Base-by-base conservation (phyloP, 768 basidiomycete species). In the Clavulina sp. region DNA sequence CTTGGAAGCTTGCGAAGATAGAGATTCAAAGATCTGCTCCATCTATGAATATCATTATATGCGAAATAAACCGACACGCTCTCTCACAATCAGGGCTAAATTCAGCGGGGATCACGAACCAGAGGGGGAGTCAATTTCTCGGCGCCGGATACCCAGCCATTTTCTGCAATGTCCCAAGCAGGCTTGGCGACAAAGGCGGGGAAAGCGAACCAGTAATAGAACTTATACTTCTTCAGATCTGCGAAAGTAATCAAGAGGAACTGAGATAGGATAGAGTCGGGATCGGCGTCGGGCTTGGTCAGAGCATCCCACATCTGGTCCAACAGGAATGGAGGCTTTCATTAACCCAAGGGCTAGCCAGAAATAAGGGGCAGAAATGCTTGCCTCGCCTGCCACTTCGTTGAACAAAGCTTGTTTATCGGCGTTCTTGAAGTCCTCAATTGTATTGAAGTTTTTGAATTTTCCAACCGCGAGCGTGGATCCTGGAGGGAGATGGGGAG, bases 121-220 rank as follows among this genome's bases (percentile, higher is more conserved):
- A 67, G 62, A 16, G 70, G 63, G 24, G 62, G 41, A 0, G 65
- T 68, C 52, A 80, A 67, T 49, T 67, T 68, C 2, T 66, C 68
- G 0, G 66, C 63, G 2, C 76, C 81, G 29, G 57, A 50, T 47
- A 61, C 66, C 77, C 83, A 84, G 0, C 80, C 82, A 7, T 65
- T 61, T 4, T 70, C 73, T 31, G 69, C 68, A 57, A 85, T 80
- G 68, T 86, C 81, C 92, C 92, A 96, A 4, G 82, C 77, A 4
- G 95, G 91, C 58, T 86, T 88, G 21, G 84, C 70, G 0, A 81
- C 80, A 57, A 96, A 80, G 0, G 92, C 88, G 2, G 95, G 93
- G 64, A 96, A 95, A 0, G 85, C 84, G 61, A 96, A 96, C 95
- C 93, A 99, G 66, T 96, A 96, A 61, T 81, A 91, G 63, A 89